Conservation (phyloP, 202 grass and related monocot genomes). For the Digitaria exilis region DNA sequence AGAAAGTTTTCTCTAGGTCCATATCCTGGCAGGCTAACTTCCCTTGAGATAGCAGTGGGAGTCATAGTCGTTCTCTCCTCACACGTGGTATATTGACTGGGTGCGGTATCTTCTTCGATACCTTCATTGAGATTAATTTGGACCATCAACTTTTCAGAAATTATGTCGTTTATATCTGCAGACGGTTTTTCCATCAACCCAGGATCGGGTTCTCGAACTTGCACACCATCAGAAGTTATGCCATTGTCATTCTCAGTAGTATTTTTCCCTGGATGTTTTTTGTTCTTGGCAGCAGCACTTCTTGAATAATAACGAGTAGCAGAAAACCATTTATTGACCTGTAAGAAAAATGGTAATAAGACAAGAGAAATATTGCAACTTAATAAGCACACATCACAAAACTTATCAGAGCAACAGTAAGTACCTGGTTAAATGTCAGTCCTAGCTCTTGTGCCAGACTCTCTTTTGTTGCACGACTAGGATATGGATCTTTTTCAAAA, state of each 20-base stretch:
- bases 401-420: neutral
- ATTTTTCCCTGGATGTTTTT: constrained; percentile 29
- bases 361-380: constrained; percentile 18
- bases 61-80: constrained; percentile 5
- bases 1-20: constrained; percentile 5
- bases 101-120: constrained; percentile 24
- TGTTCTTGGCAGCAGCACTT: constrained; percentile 49
- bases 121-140: constrained; percentile 39
- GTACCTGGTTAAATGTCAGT: constrained; percentile 72
- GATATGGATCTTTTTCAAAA: constrained; percentile 82
- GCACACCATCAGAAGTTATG: constrained; percentile 1
- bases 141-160: constrained; percentile 22
- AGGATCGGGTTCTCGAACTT: constrained; percentile 18
- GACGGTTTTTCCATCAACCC: constrained; percentile 24
- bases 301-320: constrained; percentile 57
- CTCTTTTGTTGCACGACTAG: constrained; percentile 68
- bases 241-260: constrained; percentile 41
- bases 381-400: constrained; percentile 27
- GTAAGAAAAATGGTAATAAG: constrained; percentile 42
- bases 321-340: constrained; percentile 89
- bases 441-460: constrained; percentile 73
- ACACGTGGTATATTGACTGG: neutral
- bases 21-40: constrained; percentile 7
- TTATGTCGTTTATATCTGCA: constrained; percentile 35
- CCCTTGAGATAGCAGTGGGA: neutral